These are phyloP conservation scores for Myriosclerotinia duriaeana DNA, from an alignment of 2,329 filamentous ascomycete species.

Conservation along the genomic window DNA sequence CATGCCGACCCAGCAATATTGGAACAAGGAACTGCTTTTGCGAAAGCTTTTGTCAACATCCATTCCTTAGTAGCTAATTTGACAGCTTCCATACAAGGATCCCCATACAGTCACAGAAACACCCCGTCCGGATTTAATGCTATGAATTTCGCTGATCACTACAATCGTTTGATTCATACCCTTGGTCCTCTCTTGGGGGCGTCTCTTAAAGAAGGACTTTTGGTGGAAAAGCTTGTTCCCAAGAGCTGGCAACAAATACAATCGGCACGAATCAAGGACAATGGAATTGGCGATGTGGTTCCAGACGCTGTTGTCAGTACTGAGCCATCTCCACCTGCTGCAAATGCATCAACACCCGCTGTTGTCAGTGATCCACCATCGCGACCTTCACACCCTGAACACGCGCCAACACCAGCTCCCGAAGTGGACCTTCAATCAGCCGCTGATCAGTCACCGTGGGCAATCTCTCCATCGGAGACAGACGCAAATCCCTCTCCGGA, in stretches of 20 bases:
- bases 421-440: not conserved
- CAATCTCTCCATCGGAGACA: not conserved
- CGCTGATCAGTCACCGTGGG: not conserved
- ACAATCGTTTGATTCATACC: constrained; percentile 68
- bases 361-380: constrained; percentile 1
- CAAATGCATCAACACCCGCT: not conserved
- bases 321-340: constrained; percentile 26
- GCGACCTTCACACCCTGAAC: not conserved
- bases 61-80: constrained; percentile 76
- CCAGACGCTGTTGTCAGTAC: constrained; percentile 24
- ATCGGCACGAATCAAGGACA: constrained; percentile 30
- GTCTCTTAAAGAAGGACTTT: constrained; percentile 81
- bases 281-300: constrained; percentile 24
- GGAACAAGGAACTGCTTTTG: constrained; percentile 68
- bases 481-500: not conserved
- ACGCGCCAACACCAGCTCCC: not conserved
- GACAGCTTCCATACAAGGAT: constrained; percentile 68
- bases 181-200: constrained; percentile 77
- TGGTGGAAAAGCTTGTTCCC: constrained; percentile 71
- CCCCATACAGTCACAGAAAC: constrained; percentile 56
- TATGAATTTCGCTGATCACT: constrained; percentile 83
- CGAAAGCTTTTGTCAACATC: constrained; percentile 74
- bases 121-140: constrained; percentile 63
- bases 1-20: constrained; percentile 47
- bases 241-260: constrained; percentile 54